Percentiles rank a stretch among this genome's conserved stretches.
Evolutionary conservation across 1,139 yeast species (phyloP).

Genomic region (Pichia sp.): DNA sequence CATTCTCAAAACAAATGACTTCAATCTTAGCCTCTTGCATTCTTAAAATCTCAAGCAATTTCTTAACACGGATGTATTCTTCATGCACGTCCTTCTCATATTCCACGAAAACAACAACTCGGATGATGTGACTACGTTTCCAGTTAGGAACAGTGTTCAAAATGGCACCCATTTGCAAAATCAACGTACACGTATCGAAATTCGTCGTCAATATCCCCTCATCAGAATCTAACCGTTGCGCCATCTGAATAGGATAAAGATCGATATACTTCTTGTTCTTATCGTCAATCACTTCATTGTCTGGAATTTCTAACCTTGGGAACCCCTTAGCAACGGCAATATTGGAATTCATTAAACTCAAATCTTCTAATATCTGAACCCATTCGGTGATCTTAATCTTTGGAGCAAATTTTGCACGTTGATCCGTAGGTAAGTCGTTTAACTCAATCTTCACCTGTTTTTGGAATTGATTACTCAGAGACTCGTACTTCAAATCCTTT

Average conservation of each 20-base stretch:
- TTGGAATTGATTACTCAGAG: constrained; percentile 18
- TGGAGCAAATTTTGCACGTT: constrained; percentile 60
- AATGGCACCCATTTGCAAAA: constrained; percentile 90
- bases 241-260: constrained; percentile 95
- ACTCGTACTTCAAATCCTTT: constrained; percentile 24
- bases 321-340: constrained; percentile 95
- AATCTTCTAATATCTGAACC: constrained; percentile 91
- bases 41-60: constrained; percentile 70
- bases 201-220: constrained; percentile 74
- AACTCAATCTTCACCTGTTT: constrained; percentile 31
- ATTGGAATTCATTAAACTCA: constrained; percentile 88
- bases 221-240: constrained; percentile 66
- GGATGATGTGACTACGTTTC: constrained; percentile 68
- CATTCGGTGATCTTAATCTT: constrained; percentile 75
- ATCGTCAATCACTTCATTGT: constrained; percentile 22
- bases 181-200: constrained; percentile 92
- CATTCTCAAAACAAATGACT: constrained; percentile 65
- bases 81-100: constrained; percentile 63
- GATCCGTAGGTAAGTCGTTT: constrained; percentile 71
- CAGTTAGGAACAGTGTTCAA: constrained; percentile 90
- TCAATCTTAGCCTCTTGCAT: constrained; percentile 70
- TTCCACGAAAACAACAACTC: constrained; percentile 92
- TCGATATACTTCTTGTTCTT: constrained; percentile 59
- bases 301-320: constrained; percentile 44
- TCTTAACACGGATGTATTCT: constrained; percentile 59